Evolutionary conservation across 2,329 filamentous ascomycete genomes (phyloP), one percentile per base, ranked within the genome.

Genomic region (Aureobasidium sp.): DNA sequence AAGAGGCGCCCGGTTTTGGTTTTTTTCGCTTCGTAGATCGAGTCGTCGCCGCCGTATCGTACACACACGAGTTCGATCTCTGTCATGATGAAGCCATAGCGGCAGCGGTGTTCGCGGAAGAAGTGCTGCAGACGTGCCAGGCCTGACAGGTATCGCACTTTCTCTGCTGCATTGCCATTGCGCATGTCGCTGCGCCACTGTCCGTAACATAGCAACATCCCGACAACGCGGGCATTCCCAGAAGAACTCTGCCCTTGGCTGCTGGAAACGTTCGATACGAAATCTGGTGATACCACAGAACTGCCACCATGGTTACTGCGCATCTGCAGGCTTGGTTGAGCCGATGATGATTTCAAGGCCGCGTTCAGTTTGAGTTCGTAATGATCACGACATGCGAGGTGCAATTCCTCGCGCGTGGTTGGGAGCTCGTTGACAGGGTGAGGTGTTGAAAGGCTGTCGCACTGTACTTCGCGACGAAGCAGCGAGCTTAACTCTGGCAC

Each of bases 161-260:
- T 87, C 75, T 91, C 88, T 73, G 90, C 83, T 65, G 92, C 90
- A 15, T 35, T 15, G 73, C 95, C 90, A 62, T 86, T 84, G 62
- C 91, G 89, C 89, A 96, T 95, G 64, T 89, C 89, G 0, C 90
- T 94, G 79, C 96, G 96, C 88, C 95, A 96, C 68, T 89, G 87
- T 73, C 95, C 89, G 70, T 93, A 96, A 71, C 85, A 88, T 75
- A 93, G 93, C 67, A 95, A 88, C n/a, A 96, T 81, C 7, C 93
- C 89, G 51, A 93, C 86, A 13, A 91, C 82, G 33, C 88, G 84
- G 25, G 78, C 83, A 71, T 76, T 74, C 3, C 68, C 69, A 25
- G 62, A 78, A 76, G 61, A 76, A 77, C 57, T 47, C 78, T 76
- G 65, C 72, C 73, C 68, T 79, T 77, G 59, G 81, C 81, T 2